Conservation (phyloP, 805 yeast species). For the Candida railenensis region DNA sequence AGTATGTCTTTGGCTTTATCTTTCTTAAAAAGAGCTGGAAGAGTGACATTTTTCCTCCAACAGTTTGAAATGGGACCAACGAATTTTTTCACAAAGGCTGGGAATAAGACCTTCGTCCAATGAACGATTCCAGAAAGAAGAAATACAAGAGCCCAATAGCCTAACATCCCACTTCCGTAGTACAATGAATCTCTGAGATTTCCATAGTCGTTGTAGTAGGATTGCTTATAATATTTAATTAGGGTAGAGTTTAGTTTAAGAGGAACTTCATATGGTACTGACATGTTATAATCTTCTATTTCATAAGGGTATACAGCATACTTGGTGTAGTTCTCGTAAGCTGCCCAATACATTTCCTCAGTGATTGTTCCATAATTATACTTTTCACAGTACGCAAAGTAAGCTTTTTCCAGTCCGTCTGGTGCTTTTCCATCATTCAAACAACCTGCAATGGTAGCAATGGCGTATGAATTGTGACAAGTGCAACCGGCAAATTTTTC, state of each 20-base stretch:
- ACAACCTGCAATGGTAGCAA: slow-evolving; percentile 34
- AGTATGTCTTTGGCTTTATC: slow-evolving; percentile 27
- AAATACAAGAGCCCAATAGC: slow-evolving; percentile 22
- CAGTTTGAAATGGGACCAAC: slow-evolving; percentile 29
- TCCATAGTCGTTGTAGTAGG: slow-evolving; percentile 18
- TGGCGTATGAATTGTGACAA: slow-evolving; percentile 23
- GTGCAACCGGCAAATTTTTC: slow-evolving; percentile 13
- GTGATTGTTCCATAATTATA: slow-evolving; percentile 18
- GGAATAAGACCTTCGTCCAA: slow-evolving; percentile 32
- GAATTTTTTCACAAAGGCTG: slow-evolving; percentile 14
- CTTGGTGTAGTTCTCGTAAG: slow-evolving; percentile 13
- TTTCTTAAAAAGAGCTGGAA: slow-evolving; percentile 38
- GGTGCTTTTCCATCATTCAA: slow-evolving; percentile 7
- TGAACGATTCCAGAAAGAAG: slow-evolving; percentile 19
- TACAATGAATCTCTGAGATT: slow-evolving; percentile 23
- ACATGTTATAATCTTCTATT: slow-evolving; percentile 21
- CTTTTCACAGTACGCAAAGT: neutral
- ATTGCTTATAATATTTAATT: slow-evolving; percentile 9
- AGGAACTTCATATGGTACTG: slow-evolving; percentile 22
- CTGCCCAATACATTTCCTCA: slow-evolving; percentile 13
- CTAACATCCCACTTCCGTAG: slow-evolving; percentile 22
- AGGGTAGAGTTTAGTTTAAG: slow-evolving; percentile 17
- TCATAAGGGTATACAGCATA: slow-evolving; percentile 9
- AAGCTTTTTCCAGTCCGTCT: neutral
- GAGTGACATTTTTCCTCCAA: slow-evolving; percentile 30